A percentile compares a stretch with the other conserved stretches of the same genome.
Evolutionary conservation across 73 alveolate species (phyloP).

Genomic region (Tetrahymena elliotti): DNA sequence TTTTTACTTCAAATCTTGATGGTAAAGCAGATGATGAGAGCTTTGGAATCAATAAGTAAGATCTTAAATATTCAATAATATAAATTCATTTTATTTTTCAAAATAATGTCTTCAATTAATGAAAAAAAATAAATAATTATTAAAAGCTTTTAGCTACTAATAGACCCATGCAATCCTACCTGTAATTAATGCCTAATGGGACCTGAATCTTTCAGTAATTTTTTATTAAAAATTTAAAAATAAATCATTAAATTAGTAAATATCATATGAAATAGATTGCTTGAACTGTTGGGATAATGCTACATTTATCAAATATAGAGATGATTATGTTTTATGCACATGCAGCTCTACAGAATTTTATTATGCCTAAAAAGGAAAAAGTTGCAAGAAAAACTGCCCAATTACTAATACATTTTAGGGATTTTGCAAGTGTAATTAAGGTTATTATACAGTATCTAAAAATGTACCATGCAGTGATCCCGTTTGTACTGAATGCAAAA

Average conservation of each 20-base stretch:
- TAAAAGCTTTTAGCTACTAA: neutral
- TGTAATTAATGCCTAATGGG: neutral
- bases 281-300: neutral
- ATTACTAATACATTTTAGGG: neutral
- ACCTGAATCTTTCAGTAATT: neutral
- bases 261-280: neutral
- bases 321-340: neutral
- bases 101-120: no score
- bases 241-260: neutral
- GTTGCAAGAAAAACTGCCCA: neutral
- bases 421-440: neutral
- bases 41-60: neutral
- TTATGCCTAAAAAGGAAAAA: neutral
- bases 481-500: neutral
- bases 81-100: no score
- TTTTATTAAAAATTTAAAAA: neutral
- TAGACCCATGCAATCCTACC: neutral
- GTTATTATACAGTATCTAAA: neutral
- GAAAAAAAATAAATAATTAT: no score
- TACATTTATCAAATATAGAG: neutral
- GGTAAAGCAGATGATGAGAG: neutral
- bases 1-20: neutral
- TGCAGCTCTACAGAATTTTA: neutral
- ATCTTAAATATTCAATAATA: no score
- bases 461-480: neutral